Conservation (phyloP, 495 filamentous ascomycete genomes). For the Staphylotrichum tortipilum region DNA sequence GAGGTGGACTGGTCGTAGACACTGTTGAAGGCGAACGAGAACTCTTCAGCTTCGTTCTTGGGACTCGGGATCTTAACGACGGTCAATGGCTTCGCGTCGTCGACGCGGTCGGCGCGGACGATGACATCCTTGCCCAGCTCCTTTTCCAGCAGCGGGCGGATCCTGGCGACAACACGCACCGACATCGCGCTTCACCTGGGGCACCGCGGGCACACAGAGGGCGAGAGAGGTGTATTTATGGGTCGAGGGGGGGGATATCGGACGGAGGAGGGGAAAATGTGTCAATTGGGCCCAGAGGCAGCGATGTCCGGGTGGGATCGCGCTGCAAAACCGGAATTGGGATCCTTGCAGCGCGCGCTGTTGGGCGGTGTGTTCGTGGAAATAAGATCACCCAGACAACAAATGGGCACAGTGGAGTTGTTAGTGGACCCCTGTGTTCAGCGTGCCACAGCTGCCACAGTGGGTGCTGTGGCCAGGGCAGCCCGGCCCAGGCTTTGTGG, state of each 20-base stretch:
- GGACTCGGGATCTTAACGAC: constrained; percentile 88
- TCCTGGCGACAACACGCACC: constrained; percentile 80
- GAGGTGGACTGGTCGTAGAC: constrained; percentile 74
- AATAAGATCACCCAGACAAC: constrained; percentile 1
- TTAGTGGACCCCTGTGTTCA: too few species aligned
- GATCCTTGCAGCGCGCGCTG: not conserved
- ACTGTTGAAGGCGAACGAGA: constrained; percentile 89
- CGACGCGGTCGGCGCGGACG: constrained; percentile 52
- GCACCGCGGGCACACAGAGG: too few species aligned
- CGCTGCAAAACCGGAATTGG: constrained; percentile 3
- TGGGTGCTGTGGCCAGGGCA: too few species aligned
- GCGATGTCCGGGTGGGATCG: not conserved
- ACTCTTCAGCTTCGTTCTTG: constrained; percentile 83
- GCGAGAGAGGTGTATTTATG: not conserved
- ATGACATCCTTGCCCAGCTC: constrained; percentile 81
- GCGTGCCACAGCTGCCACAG: too few species aligned
- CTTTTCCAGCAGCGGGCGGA: constrained; percentile 75
- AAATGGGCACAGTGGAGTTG: not conserved
- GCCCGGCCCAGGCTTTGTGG: too few species aligned
- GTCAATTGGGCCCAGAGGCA: not conserved
- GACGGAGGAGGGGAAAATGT: not conserved
- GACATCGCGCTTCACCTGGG: constrained; percentile 39
- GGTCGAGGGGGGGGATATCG: not conserved
- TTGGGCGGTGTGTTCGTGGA: not conserved
- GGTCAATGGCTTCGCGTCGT: constrained; percentile 50